Conservation (phyloP, 306 rosid species). For the Oxytropis ochrocephala region DNA sequence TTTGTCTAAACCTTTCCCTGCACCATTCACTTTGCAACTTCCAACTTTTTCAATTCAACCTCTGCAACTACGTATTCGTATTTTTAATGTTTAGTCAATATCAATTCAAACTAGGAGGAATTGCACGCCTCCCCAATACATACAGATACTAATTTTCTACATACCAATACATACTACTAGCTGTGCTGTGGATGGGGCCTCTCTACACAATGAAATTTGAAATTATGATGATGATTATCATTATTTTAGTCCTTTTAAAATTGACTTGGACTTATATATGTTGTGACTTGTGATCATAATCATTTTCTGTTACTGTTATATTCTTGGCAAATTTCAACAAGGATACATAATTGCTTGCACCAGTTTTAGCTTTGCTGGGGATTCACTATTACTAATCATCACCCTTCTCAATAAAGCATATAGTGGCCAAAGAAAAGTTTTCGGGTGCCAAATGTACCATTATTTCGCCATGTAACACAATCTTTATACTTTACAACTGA, state of each 20-base stretch:
- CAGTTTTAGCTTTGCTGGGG: conserved; percentile 30
- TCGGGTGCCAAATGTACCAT: conserved; percentile 25
- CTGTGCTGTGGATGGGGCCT: no score
- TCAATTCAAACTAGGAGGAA: conserved; percentile 16
- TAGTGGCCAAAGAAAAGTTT: conserved; percentile 23
- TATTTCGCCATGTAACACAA: no score
- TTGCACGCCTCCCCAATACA: no score
- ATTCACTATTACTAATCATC: conserved; percentile 33
- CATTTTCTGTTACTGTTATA: conserved; percentile 31
- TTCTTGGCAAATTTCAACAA: conserved; percentile 35
- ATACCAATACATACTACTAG: no score
- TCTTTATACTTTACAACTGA: no score
- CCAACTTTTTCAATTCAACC: conserved; percentile 12
- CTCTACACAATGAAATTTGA: neutral
- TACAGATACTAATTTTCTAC: no score
- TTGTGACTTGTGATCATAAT: conserved; percentile 37
- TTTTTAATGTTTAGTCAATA: conserved; percentile 42
- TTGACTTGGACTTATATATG: no score
- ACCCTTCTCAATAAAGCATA: conserved; percentile 16
- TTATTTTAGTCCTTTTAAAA: neutral
- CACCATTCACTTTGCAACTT: conserved; percentile 20
- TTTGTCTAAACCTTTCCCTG: conserved; percentile 17
- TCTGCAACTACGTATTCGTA: conserved; percentile 20
- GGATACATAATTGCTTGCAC: conserved; percentile 36
- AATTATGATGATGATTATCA: neutral